phyloP scores from a whole-genome alignment of 1,284 basidiomycete genomes.

The Pseudozyma thailandica region DNA sequence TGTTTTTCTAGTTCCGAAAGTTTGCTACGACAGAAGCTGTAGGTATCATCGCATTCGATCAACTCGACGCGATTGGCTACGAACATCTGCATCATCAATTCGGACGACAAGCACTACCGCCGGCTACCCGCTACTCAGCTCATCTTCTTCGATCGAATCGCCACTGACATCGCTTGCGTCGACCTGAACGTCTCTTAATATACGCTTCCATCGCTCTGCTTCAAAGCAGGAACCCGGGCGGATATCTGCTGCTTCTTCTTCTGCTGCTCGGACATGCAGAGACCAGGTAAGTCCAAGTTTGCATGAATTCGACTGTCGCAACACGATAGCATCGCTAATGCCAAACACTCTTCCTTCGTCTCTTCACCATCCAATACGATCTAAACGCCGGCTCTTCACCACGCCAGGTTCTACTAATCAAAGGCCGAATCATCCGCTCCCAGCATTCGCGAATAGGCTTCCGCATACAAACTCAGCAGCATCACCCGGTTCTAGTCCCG shows the following conservation, averaged over 20 bases:
- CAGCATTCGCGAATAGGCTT: conserved; percentile 43
- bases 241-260: conserved; percentile 10
- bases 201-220: background rate
- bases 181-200: background rate
- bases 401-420: conserved; percentile 35
- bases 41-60: conserved; percentile 6
- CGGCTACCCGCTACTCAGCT: conserved; percentile 1
- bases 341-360: background rate
- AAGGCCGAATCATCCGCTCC: conserved; percentile 34
- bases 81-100: background rate
- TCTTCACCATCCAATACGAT: background rate
- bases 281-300: conserved; percentile 45
- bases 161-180: conserved; percentile 5
- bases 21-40: conserved; percentile 24
- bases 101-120: background rate
- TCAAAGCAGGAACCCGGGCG: conserved; percentile 7
- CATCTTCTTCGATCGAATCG: conserved; percentile 7
- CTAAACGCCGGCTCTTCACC: background rate
- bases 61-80: background rate
- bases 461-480: conserved; percentile 27
- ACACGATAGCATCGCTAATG: too few relatives aligned
- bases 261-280: conserved; percentile 47
- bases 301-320: too few relatives aligned
- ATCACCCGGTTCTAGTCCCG: conserved; percentile 34
- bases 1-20: conserved; percentile 4